Conservation (phyloP, 495 filamentous ascomycete genomes). For the Clohesyomyces aquaticus region DNA sequence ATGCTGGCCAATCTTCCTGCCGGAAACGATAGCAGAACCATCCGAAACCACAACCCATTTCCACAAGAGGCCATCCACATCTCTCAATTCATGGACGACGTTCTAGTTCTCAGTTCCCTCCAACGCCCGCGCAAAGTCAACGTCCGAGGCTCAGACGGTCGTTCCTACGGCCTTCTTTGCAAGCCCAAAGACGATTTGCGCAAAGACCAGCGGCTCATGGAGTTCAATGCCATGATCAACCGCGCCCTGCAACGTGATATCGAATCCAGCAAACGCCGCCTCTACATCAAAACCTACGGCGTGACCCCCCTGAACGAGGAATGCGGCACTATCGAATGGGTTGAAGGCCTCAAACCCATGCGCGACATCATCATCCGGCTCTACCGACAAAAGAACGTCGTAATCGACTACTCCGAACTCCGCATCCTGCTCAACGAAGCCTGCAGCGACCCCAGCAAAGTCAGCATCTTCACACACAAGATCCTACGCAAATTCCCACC, state of each 20-base stretch:
- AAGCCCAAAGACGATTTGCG: slow-evolving; percentile 98
- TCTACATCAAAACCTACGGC: slow-evolving; percentile 94
- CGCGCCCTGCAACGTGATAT: slow-evolving; percentile 86
- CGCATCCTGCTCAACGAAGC: slow-evolving; percentile 62
- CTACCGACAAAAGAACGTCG: slow-evolving; percentile 71
- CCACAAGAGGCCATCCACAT: slow-evolving; percentile 67
- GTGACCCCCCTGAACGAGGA: slow-evolving; percentile 97
- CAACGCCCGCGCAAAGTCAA: slow-evolving; percentile 91
- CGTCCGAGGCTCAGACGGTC: slow-evolving; percentile 85
- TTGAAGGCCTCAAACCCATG: slow-evolving; percentile 91
- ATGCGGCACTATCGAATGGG: slow-evolving; percentile 97
- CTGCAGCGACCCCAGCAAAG: slow-evolving; percentile 56
- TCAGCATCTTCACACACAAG: slow-evolving; percentile 69
- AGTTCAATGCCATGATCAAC: slow-evolving; percentile 98
- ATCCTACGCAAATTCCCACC: slow-evolving; percentile 61
- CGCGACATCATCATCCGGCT: slow-evolving; percentile 84
- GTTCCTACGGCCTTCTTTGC: slow-evolving; percentile 84
- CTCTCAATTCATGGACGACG: slow-evolving; percentile 75
- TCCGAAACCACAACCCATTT: slow-evolving; percentile 81
- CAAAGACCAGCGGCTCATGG: slow-evolving; percentile 97
- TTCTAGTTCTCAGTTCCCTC: slow-evolving; percentile 85
- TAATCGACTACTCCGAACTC: slow-evolving; percentile 63
- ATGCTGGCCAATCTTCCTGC: slow-evolving; percentile 82
- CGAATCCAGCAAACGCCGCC: slow-evolving; percentile 80
- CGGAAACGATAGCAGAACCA: slow-evolving; percentile 65